phyloP scores from a whole-genome alignment of 495 filamentous ascomycete genomes.

The Aspergillus avenaceus region DNA sequence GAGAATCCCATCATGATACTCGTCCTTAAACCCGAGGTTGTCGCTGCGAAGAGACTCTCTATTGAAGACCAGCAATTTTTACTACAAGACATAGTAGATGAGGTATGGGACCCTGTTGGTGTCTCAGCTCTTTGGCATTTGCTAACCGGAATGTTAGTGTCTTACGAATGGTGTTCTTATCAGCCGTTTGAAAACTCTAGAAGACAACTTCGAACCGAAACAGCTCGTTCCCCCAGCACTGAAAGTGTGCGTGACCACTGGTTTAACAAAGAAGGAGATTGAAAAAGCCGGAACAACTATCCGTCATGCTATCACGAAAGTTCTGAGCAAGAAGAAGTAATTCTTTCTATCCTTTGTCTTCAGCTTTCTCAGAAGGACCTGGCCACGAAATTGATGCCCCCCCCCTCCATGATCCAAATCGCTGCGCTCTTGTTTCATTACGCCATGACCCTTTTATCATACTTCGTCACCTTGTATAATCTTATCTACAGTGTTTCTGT shows the following conservation, averaged over 20 bases:
- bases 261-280: constrained; percentile 86
- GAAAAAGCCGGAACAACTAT: constrained; percentile 88
- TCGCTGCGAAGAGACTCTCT: constrained; percentile 62
- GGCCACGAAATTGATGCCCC: constrained; percentile 12
- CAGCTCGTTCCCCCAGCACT: constrained; percentile 69
- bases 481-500: not conserved
- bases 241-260: constrained; percentile 86
- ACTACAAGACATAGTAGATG: constrained; percentile 87
- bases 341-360: constrained; percentile 1
- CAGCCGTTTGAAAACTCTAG: constrained; percentile 74
- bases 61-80: constrained; percentile 77
- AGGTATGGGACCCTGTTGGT: constrained; percentile 53
- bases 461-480: not conserved
- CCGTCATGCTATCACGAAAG: constrained; percentile 90
- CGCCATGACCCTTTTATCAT: not conserved
- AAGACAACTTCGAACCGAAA: constrained; percentile 59
- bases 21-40: constrained; percentile 78
- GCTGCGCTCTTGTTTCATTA: constrained; percentile 8
- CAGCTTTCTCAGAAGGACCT: constrained; percentile 1
- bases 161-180: constrained; percentile 85
- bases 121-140: not conserved
- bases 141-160: constrained; percentile 38
- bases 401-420: not conserved
- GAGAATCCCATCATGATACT: constrained; percentile 88
- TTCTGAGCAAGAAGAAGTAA: constrained; percentile 56